Evolutionary conservation across 805 yeast genomes (phyloP), one percentile per base, ranked within the genome.

Genomic region (Brettanomyces custersianus): DNA sequence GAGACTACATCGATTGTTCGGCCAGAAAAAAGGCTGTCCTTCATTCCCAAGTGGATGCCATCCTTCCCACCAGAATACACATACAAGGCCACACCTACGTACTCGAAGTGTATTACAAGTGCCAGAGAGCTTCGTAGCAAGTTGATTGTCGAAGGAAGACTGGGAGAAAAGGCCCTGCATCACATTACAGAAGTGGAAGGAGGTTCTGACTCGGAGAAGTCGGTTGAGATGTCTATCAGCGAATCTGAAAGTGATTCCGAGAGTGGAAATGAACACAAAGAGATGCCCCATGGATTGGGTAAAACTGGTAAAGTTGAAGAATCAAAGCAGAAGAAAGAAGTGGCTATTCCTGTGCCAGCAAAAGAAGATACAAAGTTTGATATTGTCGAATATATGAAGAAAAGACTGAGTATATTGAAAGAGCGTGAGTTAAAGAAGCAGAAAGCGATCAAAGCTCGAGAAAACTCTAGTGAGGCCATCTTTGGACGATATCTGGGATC

Each of bases 61-160:
- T 75, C 76, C 10, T 66, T 90, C 20, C 98, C 98, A 1, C 95
- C 97, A 0, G 95, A 86, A 49, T 94, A 88, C 57, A 90, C 97
- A 0, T 90, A 81, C 54, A 77, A 74, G 55, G 72, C 77, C 38
- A 82, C 95, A 0, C 81, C 95, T 0, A 68, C 69, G 43, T 87
- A 65, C 52, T 68, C 77, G 38, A 63, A 73, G 18, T 65, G 78
- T 16, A 59, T 77, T 12, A 71, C 77, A 2, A 90, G 85, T 49
- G 84, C 88, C 41, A 74, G 80, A 43, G 63, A 71, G 39, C 67
- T 90, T 37, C 67, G 90, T 42, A 73, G 81, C 37, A 72, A 73
- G 47, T 63, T 88, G 35, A 88, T 85, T 2, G 77, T 76, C 34
- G 96, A 90, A 54, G 83, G 94, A 21, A 65, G 83, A 38, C 62